Conservation (phyloP, 2,329 filamentous ascomycete species). For the Trichoderma pleuroti region DNA sequence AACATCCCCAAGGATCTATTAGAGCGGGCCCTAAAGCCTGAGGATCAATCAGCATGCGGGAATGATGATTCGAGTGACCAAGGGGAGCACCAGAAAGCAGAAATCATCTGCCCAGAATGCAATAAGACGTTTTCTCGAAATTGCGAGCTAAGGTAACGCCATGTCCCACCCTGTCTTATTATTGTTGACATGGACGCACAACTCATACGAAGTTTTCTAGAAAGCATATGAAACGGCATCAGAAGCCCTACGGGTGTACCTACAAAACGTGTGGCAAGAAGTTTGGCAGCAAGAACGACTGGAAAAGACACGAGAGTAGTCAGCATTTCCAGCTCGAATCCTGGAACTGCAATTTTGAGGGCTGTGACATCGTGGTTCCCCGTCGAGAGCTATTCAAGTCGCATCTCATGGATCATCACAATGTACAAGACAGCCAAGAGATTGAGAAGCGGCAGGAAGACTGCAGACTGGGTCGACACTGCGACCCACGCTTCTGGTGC, state of each 20-base stretch:
- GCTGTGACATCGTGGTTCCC: conserved; percentile 59
- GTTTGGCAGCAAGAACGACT: conserved; percentile 93
- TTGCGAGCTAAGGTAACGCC: conserved; percentile 56
- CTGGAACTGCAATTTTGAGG: conserved; percentile 63
- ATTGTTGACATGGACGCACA: not conserved
- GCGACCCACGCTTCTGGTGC: conserved; percentile 74
- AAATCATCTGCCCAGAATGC: conserved; percentile 39
- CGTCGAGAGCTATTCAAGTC: conserved; percentile 55
- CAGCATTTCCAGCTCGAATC: conserved; percentile 70
- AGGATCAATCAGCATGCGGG: conserved; percentile 17
- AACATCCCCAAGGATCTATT: conserved; percentile 33
- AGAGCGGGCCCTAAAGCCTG: conserved; percentile 29
- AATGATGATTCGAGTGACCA: conserved; percentile 11
- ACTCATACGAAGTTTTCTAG: conserved; percentile 41
- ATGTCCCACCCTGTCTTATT: not conserved
- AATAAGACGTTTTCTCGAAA: conserved; percentile 45
- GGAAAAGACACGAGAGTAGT: conserved; percentile 83
- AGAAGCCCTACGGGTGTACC: conserved; percentile 79
- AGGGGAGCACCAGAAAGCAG: not conserved
- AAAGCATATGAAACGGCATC: conserved; percentile 81
- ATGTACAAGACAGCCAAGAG: conserved; percentile 23
- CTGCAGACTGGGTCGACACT: conserved; percentile 62
- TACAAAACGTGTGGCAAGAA: conserved; percentile 63
- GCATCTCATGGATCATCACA: conserved; percentile 58
- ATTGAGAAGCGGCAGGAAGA: conserved; percentile 46